These are phyloP conservation scores for Neofusicoccum cordaticola DNA, from an alignment of 2,329 filamentous ascomycete species.

Conservation along the genomic window DNA sequence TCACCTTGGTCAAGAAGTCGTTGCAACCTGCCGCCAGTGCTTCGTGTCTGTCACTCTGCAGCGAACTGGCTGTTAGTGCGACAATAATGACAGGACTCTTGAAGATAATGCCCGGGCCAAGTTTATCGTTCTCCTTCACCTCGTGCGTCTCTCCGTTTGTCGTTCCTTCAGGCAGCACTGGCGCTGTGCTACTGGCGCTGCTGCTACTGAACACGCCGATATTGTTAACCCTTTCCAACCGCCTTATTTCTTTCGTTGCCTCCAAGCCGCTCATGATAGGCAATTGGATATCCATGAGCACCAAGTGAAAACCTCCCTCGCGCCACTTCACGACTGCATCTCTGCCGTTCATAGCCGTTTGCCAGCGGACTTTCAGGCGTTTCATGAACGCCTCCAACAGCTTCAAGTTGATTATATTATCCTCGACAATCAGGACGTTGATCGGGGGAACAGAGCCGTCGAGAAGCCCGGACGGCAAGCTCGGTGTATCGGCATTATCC, in stretches of 20 bases:
- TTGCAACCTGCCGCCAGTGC: slow-evolving; percentile 94
- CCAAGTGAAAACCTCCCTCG: slow-evolving; percentile 86
- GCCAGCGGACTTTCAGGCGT: slow-evolving; percentile 90
- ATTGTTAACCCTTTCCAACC: slow-evolving; percentile 83
- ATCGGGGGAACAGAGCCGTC: slow-evolving; percentile 88
- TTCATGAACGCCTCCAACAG: slow-evolving; percentile 95
- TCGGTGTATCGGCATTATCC: slow-evolving; percentile 29
- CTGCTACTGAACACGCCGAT: slow-evolving; percentile 77
- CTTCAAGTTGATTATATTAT: slow-evolving; percentile 96
- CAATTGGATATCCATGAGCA: slow-evolving; percentile 97
- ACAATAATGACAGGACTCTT: slow-evolving; percentile 98
- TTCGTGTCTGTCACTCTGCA: slow-evolving; percentile 94
- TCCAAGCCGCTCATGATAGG: slow-evolving; percentile 95
- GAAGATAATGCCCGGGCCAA: slow-evolving; percentile 68
- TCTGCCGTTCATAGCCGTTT: slow-evolving; percentile 92
- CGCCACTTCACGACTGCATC: slow-evolving; percentile 95
- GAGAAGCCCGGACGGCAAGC: slow-evolving; percentile 59
- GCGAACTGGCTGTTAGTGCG: slow-evolving; percentile 85
- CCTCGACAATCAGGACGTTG: slow-evolving; percentile 95
- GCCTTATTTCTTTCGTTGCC: slow-evolving; percentile 88
- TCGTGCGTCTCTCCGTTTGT: slow-evolving; percentile 26
- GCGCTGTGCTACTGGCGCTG: slow-evolving; percentile 17
- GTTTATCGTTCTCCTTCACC: slow-evolving; percentile 62
- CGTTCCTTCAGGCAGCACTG: slow-evolving; percentile 12
- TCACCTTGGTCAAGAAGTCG: slow-evolving; percentile 94